Evolutionary conservation across 306 rosid species (phyloP), one percentile per base, ranked within the genome.

Genomic region (Vigna mungo): DNA sequence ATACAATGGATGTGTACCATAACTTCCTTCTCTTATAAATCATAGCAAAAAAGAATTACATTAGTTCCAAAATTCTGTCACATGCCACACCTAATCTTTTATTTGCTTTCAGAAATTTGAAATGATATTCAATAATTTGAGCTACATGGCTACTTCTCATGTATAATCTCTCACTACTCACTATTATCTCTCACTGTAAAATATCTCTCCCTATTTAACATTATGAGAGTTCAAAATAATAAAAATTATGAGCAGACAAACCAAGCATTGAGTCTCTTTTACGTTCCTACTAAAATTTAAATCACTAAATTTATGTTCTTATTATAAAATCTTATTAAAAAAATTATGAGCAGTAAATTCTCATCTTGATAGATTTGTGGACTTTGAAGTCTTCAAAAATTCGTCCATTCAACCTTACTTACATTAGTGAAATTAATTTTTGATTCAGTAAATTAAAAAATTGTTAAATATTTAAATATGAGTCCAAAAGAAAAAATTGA

Each of bases 41-140:
- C 87, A 88, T 86, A 86, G 80, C 76, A 82, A 77, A 15, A 27
- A 54, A 77, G 84, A 89, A 85, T 81, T 75, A 53, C 39, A 83
- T 79, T 59, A 84, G 43, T 73, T 80, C 75, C 78, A 78, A 39
- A 77, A 59, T 71, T 72, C 44, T 34, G 66, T 76, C 85, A 85
- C 82, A 56, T 66, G 88, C 49, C 84, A 53, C 11, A 61, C 80
- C 86, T 69, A 79, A 82, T 63, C 44, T 78, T 69, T 69, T 68
- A 7, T 44, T 68, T 46, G 34, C 18, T 71, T 79, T 13, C 54
- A 51, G 27, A 25, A 25, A 2, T 20, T 30, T 32, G 62, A 18
- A 68, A 43, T 30, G 16, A 56, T 17, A 32, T 56, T 44, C 44
- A 12, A 61, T 37, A 25, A 54, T 46, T 68, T 44, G 43, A 18